A percentile compares a stretch with the other conserved stretches of the same genome.
Evolutionary conservation across 2,329 filamentous ascomycete genomes (phyloP).

Genomic region (Ceratocystis alfenasii): DNA sequence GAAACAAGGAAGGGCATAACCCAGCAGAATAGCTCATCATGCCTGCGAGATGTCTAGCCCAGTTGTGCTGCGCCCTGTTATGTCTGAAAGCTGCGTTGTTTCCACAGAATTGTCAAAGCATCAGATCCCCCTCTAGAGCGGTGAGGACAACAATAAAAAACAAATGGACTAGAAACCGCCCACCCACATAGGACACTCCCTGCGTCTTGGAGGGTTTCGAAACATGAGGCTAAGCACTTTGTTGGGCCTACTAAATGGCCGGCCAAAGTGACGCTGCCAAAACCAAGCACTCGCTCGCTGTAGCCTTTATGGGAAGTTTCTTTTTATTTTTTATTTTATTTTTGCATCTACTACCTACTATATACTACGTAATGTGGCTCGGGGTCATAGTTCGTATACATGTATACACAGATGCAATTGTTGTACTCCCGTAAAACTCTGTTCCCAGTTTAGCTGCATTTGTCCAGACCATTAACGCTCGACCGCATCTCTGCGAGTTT

Average conservation of each 20-base stretch:
- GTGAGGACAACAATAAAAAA: background rate
- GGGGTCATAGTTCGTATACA: background rate
- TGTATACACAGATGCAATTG: background rate
- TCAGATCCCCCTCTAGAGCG: background rate
- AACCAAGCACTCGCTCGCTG: background rate
- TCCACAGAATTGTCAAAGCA: constrained; percentile 2
- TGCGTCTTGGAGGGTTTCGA: background rate
- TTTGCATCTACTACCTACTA: background rate
- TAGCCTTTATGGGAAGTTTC: background rate
- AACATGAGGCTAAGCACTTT: background rate
- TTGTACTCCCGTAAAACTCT: background rate
- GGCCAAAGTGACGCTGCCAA: background rate
- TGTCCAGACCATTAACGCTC: background rate
- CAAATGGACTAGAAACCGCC: background rate
- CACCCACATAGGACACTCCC: background rate
- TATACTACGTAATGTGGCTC: background rate
- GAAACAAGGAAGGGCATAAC: background rate
- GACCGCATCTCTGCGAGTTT: no score
- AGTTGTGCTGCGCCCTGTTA: background rate
- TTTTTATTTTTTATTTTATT: background rate
- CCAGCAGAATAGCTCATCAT: background rate
- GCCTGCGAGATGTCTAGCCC: background rate
- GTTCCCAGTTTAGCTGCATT: background rate
- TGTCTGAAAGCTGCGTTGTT: background rate
- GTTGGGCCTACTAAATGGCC: no score